phyloP scores from a whole-genome alignment of 169 alveolate genomes.

The Plasmodium vinckei region DNA sequence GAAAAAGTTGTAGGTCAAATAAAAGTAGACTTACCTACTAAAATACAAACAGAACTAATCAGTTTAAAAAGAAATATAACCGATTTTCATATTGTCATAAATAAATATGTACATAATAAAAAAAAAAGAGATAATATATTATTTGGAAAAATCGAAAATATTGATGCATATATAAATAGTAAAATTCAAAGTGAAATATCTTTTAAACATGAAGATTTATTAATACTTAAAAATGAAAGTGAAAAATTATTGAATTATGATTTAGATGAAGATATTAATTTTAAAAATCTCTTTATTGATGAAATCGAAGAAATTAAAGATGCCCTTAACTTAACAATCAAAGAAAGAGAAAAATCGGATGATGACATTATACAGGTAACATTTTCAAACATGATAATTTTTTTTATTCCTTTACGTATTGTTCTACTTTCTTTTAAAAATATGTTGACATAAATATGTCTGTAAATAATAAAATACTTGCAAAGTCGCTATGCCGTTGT shows the following conservation, averaged over 20 bases:
- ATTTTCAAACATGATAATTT: too few species aligned
- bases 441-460: too few species aligned
- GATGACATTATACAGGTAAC: conserved; percentile 65
- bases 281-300: conserved; percentile 36
- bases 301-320: conserved; percentile 61
- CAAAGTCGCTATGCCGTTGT: too few species aligned
- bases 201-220: conserved; percentile 44
- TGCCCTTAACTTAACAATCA: conserved; percentile 50
- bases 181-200: conserved; percentile 67
- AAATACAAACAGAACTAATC: conserved; percentile 68
- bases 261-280: conserved; percentile 39
- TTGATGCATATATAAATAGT: conserved; percentile 28
- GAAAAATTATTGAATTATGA: conserved; percentile 27
- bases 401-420: not conserved
- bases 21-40: conserved; percentile 41
- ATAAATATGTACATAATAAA: conserved; percentile 39
- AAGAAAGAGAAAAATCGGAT: conserved; percentile 72
- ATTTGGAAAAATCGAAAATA: conserved; percentile 61
- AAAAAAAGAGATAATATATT: conserved; percentile 67
- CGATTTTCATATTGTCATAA: conserved; percentile 38
- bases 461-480: too few species aligned
- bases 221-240: conserved; percentile 53
- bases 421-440: not conserved
- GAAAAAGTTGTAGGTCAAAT: conserved; percentile 37
- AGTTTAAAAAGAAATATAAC: conserved; percentile 55